Evolutionary conservation across 495 filamentous ascomycete genomes (phyloP).

Genomic region (Daldinia bambusicola): DNA sequence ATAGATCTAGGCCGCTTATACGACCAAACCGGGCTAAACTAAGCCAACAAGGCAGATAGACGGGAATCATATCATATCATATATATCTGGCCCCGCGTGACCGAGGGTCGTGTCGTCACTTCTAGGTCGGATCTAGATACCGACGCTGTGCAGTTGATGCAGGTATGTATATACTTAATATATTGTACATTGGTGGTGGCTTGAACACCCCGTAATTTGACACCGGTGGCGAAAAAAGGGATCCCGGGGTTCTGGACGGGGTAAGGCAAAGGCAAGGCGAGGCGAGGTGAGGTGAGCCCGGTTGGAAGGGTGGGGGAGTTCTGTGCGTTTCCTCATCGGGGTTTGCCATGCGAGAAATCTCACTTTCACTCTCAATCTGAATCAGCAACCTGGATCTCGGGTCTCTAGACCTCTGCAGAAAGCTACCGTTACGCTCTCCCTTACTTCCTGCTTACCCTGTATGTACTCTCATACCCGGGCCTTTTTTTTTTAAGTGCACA

Average conservation of each 20-base stretch:
- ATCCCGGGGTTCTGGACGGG: not conserved
- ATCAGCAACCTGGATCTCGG: constrained; percentile 5
- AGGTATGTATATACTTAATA: not conserved
- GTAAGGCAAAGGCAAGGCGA: not conserved
- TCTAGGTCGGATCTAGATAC: not conserved
- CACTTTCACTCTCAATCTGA: constrained; percentile 11
- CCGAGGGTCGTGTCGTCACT: not conserved
- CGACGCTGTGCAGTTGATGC: constrained; percentile 3
- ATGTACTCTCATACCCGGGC: not conserved
- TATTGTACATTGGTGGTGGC: not conserved
- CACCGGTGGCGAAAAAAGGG: not conserved
- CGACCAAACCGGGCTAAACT: no score
- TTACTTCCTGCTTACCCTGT: not conserved
- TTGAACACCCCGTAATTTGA: not conserved
- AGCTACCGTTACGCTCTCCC: not conserved
- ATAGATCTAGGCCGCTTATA: not conserved
- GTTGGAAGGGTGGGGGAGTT: constrained; percentile 11
- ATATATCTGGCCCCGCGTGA: not conserved
- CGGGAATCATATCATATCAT: not conserved
- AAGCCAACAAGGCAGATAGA: not conserved
- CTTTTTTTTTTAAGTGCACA: not conserved
- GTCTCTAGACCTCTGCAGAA: not conserved
- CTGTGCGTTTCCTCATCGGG: not conserved
- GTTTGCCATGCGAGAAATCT: constrained; percentile 28
- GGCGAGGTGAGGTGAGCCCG: not conserved